phyloP scores from a whole-genome alignment of 306 rosid species.

The Oxytropis ochrocephala region DNA sequence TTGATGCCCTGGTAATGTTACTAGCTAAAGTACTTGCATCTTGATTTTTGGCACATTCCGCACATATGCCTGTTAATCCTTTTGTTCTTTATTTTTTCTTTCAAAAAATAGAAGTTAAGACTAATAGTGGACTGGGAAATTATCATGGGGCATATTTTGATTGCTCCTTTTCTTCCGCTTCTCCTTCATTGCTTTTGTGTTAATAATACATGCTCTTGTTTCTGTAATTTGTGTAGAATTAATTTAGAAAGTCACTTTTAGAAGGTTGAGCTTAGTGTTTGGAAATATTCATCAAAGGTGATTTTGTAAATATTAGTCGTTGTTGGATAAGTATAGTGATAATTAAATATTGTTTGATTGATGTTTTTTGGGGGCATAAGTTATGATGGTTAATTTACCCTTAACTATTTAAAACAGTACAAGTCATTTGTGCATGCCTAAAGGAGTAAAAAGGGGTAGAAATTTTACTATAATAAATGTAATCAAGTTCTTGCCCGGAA shows the following conservation, averaged over 20 bases:
- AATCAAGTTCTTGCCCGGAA: not conserved
- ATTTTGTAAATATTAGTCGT: not conserved
- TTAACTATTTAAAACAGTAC: not conserved
- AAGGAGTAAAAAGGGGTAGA: not conserved
- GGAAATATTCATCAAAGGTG: not conserved
- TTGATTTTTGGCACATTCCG: conserved; percentile 14
- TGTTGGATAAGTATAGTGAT: not conserved
- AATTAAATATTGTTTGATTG: not conserved
- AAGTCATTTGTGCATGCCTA: not conserved
- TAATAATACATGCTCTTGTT: not conserved
- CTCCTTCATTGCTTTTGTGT: conserved; percentile 5
- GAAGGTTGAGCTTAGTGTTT: no score
- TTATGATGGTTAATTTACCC: conserved; percentile 10
- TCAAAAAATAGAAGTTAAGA: not conserved
- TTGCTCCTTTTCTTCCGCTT: not conserved
- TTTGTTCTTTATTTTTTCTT: not conserved
- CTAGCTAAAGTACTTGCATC: not conserved
- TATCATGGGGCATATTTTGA: not conserved
- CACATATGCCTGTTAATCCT: not conserved
- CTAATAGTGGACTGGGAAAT: not conserved
- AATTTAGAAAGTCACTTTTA: not conserved
- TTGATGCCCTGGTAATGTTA: not conserved
- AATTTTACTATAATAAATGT: not conserved
- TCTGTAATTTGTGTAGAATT: not conserved
- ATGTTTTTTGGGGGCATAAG: not conserved